Evolutionary conservation across 768 basidiomycete genomes (phyloP).

Genomic region (Lactarius hengduanensis): DNA sequence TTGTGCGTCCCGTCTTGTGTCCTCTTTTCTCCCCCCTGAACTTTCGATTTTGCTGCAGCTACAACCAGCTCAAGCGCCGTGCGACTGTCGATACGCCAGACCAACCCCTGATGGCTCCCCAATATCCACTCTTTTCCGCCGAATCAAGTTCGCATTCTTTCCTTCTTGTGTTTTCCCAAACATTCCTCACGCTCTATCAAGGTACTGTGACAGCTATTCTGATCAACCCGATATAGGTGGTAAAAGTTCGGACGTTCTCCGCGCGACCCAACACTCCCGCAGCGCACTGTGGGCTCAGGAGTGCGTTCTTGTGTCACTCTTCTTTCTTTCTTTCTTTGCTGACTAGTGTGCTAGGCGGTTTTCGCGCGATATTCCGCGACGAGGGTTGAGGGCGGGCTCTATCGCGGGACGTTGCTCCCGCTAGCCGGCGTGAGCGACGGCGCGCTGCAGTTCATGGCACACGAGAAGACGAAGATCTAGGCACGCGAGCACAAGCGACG

Average conservation of each 20-base stretch:
- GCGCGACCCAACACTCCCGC: too few species aligned
- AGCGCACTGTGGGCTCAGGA: too few species aligned
- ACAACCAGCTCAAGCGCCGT: conserved; percentile 88
- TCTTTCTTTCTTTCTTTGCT: background rate
- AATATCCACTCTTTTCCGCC: conserved; percentile 87
- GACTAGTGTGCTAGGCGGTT: conserved; percentile 52
- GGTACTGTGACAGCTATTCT: conserved; percentile 91
- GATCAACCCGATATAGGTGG: conserved; percentile 98
- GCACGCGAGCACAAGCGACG: conserved; percentile 76
- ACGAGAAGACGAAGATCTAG: conserved; percentile 94
- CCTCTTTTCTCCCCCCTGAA: background rate
- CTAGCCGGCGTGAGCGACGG: conserved; percentile 56
- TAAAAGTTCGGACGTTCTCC: conserved; percentile 33
- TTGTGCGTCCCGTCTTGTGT: conserved; percentile 60
- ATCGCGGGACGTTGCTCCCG: conserved; percentile 83
- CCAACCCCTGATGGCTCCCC: conserved; percentile 65
- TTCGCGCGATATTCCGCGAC: conserved; percentile 61
- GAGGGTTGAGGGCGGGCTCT: conserved; percentile 80
- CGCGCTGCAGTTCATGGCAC: conserved; percentile 92
- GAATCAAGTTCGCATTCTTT: conserved; percentile 81
- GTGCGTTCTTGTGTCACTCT: too few species aligned
- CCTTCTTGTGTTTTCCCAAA: conserved; percentile 2
- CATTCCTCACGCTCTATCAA: conserved; percentile 34
- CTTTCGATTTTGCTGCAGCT: conserved; percentile 49
- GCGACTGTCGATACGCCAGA: conserved; percentile 66